These are phyloP conservation scores for Vitis hybrid DNA, from an alignment of 177 flowering plant species.

Conservation along the genomic window DNA sequence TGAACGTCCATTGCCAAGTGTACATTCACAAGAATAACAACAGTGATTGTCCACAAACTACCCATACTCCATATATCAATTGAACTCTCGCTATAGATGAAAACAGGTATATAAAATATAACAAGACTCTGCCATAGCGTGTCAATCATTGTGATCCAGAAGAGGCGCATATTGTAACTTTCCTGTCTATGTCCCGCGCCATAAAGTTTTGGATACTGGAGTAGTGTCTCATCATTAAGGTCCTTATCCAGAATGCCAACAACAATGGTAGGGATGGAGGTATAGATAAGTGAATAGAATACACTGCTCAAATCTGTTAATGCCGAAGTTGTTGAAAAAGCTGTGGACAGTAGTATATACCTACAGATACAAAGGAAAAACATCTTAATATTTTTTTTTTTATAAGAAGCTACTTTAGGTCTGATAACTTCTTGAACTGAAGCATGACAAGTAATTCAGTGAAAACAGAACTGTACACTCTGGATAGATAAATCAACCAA, in stretches of 20 bases:
- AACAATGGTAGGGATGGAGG: slow-evolving; percentile 84
- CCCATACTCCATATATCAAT: slow-evolving; percentile 94
- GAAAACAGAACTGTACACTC: too few relatives aligned
- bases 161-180: slow-evolving; percentile 73
- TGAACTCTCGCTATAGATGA: slow-evolving; percentile 49
- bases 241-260: slow-evolving; percentile 91
- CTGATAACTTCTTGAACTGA: too few relatives aligned
- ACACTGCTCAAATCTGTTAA: slow-evolving; percentile 95
- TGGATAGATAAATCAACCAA: too few relatives aligned
- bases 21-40: slow-evolving; percentile 81
- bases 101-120: slow-evolving; percentile 73
- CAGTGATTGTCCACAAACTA: slow-evolving; percentile 87
- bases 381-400: too few relatives aligned
- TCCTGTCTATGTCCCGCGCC: slow-evolving; percentile 85
- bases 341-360: slow-evolving; percentile 79
- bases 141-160: slow-evolving; percentile 89
- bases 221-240: slow-evolving; percentile 70
- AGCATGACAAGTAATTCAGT: too few relatives aligned
- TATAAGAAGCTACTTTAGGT: too few relatives aligned
- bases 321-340: slow-evolving; percentile 85
- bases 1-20: slow-evolving; percentile 93
- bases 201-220: slow-evolving; percentile 79
- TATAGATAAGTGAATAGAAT: slow-evolving; percentile 80
- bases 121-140: slow-evolving; percentile 97
- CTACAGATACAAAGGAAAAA: slow-evolving; percentile 33